Base-by-base conservation (phyloP, 192 early-diverging fungal genomes). In the Endogone sp. region DNA sequence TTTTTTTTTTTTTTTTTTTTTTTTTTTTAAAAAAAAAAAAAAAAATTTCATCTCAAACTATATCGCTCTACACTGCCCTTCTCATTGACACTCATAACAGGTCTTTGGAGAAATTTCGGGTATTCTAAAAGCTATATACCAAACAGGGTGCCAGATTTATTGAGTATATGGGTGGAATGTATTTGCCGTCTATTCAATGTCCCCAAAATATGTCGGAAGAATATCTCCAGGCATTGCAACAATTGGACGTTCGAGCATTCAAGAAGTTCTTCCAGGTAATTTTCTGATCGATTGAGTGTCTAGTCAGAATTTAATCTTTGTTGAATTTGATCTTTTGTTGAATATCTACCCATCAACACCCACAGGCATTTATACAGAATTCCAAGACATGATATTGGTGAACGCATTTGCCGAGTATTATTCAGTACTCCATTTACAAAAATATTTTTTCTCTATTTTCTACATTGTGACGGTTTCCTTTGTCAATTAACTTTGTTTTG, bases 181-280 rank as follows among this genome's bases (percentile, higher is more conserved):
- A 80, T 60, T 71, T 89, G 29, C 89, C 89, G n/a, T 82, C 85
- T 26, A 86, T 90, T 23, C 69, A 82, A 62, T 94, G 91, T 66
- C 88, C 88, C 16, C 72, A 82, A 10, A 81, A 80, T 44, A 60
- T 88, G 69, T 84, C 87, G 23, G 76, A 86, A 29, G 86, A 89
- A 72, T 96, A 93, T 70, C 83, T 86, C 64, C 86, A 90, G 70
- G 91, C 92, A 13, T 68, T 94, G 62, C 84, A 83, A 61, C 85
- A 89, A 67, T 76, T 85, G 62, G 86, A 90, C 29, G 76, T 66
- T 44, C 89, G 86, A 72, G 81, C 82, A 62, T 89, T 93, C 66
- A 88, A 85, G 71, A 89, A 89, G 74, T 92, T 91, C 71, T 87
- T 89, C 73, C 84, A 84, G 80, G 85, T 87, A 83, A 72, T 56